Base-by-base conservation (phyloP, 108 stramenopile species). In the Thalassiosira profunda region DNA sequence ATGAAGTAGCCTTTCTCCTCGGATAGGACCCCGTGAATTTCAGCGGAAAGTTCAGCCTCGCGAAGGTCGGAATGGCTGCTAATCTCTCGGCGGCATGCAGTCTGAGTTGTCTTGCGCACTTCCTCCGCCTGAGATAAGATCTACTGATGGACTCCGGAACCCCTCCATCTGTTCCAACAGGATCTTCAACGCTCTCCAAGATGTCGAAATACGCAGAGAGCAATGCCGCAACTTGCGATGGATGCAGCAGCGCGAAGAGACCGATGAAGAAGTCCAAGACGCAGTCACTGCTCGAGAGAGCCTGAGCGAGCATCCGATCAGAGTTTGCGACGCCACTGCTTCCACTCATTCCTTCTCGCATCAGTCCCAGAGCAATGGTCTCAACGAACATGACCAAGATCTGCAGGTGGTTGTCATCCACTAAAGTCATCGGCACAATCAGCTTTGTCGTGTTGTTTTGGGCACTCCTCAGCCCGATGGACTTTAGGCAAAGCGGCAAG, bases 401-500 rank as follows among this genome's bases (percentile, higher is more conserved):
- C 23, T 74, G 63, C 67, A 86, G 72, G 52, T 95, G 94, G 1
- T 45, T 63, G 26, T 84, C 56, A 53, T 95, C 94, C 5, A 92
- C 40, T 44, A 92, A 82, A 5, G 79, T 79, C 78, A 66, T 64
- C 0, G 67, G 82, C 20, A 66, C 18, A 41, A 56, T 59, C 18
- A 64, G 40, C 21, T 64, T 68, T 53, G 68, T 46, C 47, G 61
- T 77, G 58, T 68, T 24, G 30, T 20, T 37, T 34, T 58, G 28
- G 1, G 64, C n/a, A 48, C 83, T 90, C 29, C 91, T 67, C 33
- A 92, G 43, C 3, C 52, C 69, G 15, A 95, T 60, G 0, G 94
- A 95, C 56, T 95, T 95, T 17, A 91, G 59, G 75, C 86, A 84
- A 31, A 95, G 45, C 0, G 94, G 91, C 1, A 92, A 74, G 21